Conservation (phyloP, 2,329 filamentous ascomycete genomes). For the Fusarium graminum region DNA sequence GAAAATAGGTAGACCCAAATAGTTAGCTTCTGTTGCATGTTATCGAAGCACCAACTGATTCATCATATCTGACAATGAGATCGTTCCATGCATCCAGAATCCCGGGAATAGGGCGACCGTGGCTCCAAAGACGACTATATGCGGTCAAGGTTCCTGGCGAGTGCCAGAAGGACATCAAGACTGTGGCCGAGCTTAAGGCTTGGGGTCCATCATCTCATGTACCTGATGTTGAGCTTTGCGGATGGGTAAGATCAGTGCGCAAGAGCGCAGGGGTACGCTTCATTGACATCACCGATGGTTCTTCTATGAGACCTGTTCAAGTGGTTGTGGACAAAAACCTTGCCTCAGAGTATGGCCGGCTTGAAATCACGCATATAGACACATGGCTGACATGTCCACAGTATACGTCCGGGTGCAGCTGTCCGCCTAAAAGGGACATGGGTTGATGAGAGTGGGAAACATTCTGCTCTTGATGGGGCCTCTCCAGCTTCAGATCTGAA, state of each 20-base stretch:
- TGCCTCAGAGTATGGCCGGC: conserved; percentile 74
- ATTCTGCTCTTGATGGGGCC: conserved; percentile 6
- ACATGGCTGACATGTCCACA: conserved; percentile 57
- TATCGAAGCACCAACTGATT: conserved; percentile 18
- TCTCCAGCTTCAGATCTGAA: conserved; percentile 3
- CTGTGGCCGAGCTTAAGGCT: conserved; percentile 69
- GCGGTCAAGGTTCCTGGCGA: conserved; percentile 52
- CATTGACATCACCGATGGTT: conserved; percentile 88
- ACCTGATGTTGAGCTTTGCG: conserved; percentile 73
- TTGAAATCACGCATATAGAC: conserved; percentile 4
- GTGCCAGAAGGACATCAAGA: conserved; percentile 54
- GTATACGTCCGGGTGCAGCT: conserved; percentile 84
- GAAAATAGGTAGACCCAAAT: conserved; percentile 9
- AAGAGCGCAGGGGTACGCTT: conserved; percentile 89
- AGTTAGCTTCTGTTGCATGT: conserved; percentile 14
- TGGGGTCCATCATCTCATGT: conserved; percentile 61
- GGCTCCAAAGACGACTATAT: conserved; percentile 46
- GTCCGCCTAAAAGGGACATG: conserved; percentile 83
- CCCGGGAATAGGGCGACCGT: conserved; percentile 18
- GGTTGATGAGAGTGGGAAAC: conserved; percentile 56
- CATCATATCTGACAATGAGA: conserved; percentile 39
- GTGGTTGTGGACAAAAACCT: conserved; percentile 80
- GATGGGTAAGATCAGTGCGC: conserved; percentile 85
- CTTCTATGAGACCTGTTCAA: conserved; percentile 82
- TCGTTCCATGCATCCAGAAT: conserved; percentile 34